Percentiles rank a stretch among this genome's conserved stretches.
These are phyloP conservation scores for Persicaria tinctoria DNA, from an alignment of 148 eudicot species.

Conservation along the genomic window DNA sequence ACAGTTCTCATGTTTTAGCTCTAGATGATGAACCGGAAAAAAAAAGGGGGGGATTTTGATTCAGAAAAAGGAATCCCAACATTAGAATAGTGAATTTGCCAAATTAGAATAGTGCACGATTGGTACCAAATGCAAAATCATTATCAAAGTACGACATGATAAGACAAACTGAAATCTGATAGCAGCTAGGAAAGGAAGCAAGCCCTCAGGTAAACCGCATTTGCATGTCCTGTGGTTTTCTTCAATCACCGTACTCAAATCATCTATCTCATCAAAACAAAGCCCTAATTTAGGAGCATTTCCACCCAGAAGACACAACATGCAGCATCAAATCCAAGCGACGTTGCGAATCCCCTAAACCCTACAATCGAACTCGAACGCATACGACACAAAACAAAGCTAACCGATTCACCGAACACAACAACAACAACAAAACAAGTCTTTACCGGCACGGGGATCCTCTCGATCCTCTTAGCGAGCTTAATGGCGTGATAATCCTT, in stretches of 20 bases:
- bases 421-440: too few relatives aligned
- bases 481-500: conserved; percentile 70
- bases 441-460: conserved; percentile 70
- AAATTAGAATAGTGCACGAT: neutral
- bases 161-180: neutral
- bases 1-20: neutral
- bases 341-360: neutral
- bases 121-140: neutral
- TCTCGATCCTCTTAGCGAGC: conserved; percentile 59
- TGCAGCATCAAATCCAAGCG: neutral
- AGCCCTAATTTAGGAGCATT: neutral
- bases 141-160: neutral
- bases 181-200: neutral
- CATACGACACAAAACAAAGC: neutral
- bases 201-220: neutral
- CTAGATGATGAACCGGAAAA: neutral
- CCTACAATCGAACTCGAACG: neutral
- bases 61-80: neutral
- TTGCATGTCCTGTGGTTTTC: neutral
- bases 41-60: neutral
- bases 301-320: neutral
- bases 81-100: neutral
- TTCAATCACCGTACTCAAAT: neutral
- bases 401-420: neutral
- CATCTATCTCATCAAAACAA: neutral